Evolutionary conservation across 2,329 filamentous ascomycete genomes (phyloP).

Genomic region (Aspergillus arachidicola): DNA sequence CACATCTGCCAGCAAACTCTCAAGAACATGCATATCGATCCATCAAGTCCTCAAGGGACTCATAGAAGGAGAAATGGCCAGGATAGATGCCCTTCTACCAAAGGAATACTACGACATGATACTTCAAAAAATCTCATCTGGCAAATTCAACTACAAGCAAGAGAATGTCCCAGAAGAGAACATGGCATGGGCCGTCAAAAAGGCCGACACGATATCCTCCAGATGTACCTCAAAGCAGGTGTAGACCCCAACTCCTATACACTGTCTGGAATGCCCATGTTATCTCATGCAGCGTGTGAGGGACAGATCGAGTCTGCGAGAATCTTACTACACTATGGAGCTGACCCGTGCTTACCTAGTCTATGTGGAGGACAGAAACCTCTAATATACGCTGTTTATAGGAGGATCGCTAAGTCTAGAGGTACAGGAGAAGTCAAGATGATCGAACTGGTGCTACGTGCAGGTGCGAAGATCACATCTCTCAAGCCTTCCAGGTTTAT

Average conservation of each 20-base stretch:
- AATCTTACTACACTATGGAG: neutral
- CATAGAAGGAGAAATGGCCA: neutral
- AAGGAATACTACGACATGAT: neutral
- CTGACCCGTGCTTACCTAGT: neutral
- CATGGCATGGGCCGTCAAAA: neutral
- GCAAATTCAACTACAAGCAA: neutral
- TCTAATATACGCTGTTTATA: neutral
- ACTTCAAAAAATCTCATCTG: neutral
- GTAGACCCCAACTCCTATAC: neutral
- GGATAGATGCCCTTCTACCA: neutral
- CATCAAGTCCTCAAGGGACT: neutral
- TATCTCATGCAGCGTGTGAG: neutral
- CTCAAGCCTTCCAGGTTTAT: neutral
- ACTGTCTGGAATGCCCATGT: neutral
- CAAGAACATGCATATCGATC: neutral
- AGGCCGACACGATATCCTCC: neutral
- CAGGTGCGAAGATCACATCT: neutral
- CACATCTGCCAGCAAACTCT: neutral
- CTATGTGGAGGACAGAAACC: neutral
- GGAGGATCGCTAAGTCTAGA: neutral
- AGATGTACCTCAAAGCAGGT: neutral
- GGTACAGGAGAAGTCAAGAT: rapidly evolving
- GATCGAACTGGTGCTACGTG: neutral
- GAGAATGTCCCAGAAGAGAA: neutral
- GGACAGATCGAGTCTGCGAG: neutral